Base-by-base conservation (phyloP, 352 stramenopile species). In the Phytophthora ohioensis region DNA sequence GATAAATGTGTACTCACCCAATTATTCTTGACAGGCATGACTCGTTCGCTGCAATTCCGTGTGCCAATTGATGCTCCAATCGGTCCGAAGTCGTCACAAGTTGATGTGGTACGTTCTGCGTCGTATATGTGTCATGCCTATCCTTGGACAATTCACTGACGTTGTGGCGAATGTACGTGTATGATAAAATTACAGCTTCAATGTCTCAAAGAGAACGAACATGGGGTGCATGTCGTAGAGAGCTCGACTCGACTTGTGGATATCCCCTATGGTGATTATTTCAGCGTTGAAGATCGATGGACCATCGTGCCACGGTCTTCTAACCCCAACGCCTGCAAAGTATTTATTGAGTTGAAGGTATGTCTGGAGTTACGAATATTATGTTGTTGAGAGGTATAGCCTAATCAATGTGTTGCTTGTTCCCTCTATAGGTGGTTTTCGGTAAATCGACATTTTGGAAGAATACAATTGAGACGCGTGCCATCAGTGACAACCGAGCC, bases 261-360 rank as follows among this genome's bases (percentile, higher is more conserved):
- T 67, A 94, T 96, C 58, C 89, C 89, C 5, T 96, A 96, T 60
- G 87, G 89, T 21, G 89, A 96, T 67, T 95, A 92, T 71, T 96
- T 96, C 49, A 93, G 84, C 58, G 89, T 96, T 3, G 87, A 95
- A 64, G 86, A 94, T 32, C 83, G 89, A 5, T 95, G 88, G 84
- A 92, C 84, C 12, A 78, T 96, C 45, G 73, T 87, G n/a, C 79
- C 84, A 6, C 63, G 78, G 43, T 47, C 71, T n/a, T 76, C 74
- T 1, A 63, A 87, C 21, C 21, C 70, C 10, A 71, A 81, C 31
- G 67, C 76, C 4, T 93, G 83, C 72, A 81, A 84, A 67, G 38
- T 96, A 67, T 84, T 74, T 63, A 92, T 96, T 64, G 87, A 96
- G 56, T 56, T 93, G 17, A 93, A 92, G 76, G 86, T 84, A 35